Percentiles rank a stretch among this genome's conserved stretches.
These are phyloP conservation scores for Oehlia diaphana DNA, from an alignment of 192 early-diverging fungal species.

Conservation along the genomic window DNA sequence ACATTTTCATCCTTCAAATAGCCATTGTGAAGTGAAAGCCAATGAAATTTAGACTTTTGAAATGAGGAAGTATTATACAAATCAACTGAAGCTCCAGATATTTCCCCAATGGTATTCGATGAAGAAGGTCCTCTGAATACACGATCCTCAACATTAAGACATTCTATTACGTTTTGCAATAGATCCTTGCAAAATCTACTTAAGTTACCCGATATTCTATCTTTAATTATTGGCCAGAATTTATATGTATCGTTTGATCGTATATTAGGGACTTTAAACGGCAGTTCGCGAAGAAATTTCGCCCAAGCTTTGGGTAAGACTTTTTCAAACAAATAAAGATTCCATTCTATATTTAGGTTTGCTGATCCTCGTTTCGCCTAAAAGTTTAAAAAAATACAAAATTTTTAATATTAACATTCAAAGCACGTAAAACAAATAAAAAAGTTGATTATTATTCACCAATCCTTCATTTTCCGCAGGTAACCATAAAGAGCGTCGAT, in stretches of 20 bases:
- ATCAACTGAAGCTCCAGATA: not conserved
- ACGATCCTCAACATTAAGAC: not conserved
- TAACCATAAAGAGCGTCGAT: not conserved
- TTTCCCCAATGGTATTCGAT: not conserved
- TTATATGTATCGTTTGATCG: not conserved
- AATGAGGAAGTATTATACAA: not conserved
- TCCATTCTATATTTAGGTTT: not conserved
- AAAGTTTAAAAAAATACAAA: not conserved
- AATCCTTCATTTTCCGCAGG: not conserved
- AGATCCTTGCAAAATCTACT: not conserved
- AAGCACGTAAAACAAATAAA: not conserved
- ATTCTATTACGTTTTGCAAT: not conserved
- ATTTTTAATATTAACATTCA: not conserved
- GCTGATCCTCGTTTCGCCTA: not conserved
- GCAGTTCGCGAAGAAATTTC: not conserved
- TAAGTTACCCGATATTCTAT: not conserved
- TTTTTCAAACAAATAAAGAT: not conserved
- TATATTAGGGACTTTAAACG: not conserved
- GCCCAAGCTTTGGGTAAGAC: not conserved
- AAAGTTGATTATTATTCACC: not conserved
- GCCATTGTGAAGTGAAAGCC: too few species aligned
- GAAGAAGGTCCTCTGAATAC: not conserved
- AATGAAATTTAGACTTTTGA: not conserved
- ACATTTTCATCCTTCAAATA: too few species aligned
- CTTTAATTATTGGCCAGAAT: not conserved